Conservation (phyloP, 805 yeast species). For the Babjeviella inositovora region DNA sequence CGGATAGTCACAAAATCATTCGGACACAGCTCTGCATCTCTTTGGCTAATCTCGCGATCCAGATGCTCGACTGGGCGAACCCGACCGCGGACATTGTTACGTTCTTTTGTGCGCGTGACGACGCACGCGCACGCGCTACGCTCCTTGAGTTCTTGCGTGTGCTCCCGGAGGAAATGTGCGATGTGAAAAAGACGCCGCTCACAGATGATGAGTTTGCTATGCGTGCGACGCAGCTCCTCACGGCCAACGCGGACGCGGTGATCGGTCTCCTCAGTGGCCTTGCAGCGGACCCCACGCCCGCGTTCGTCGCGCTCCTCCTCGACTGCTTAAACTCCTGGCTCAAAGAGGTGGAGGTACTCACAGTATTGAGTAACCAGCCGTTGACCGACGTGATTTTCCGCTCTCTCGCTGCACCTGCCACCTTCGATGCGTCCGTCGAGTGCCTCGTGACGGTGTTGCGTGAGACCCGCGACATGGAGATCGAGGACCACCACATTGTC, state of each 20-base stretch:
- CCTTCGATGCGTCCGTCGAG: conserved; percentile 76
- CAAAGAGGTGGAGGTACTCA: conserved; percentile 62
- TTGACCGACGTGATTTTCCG: conserved; percentile 55
- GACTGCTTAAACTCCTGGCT: conserved; percentile 86
- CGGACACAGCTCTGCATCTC: conserved; percentile 74
- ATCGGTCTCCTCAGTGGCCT: conserved; percentile 43
- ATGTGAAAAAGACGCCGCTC: conserved; percentile 60
- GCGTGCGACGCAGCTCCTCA: conserved; percentile 49
- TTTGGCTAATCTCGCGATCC: conserved; percentile 69
- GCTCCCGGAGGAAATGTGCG: conserved; percentile 82
- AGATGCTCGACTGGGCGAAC: conserved; percentile 54
- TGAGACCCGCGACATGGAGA: conserved; percentile 69
- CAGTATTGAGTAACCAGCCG: conserved; percentile 46
- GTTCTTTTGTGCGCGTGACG: conserved; percentile 23
- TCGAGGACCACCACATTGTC: conserved; percentile 44
- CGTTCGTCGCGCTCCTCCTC: conserved; percentile 28
- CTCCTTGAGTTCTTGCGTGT: conserved; percentile 72
- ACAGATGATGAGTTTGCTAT: conserved; percentile 65
- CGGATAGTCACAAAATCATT: conserved; percentile 31
- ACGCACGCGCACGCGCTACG: conserved; percentile 17
- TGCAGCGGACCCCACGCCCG: conserved; percentile 15
- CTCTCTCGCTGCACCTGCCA: conserved; percentile 31
- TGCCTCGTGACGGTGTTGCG: conserved; percentile 68
- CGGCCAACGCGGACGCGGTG: conserved; percentile 52
- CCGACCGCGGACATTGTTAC: conserved; percentile 59